Base-by-base conservation (phyloP, 768 basidiomycete genomes). In the Tricholoma furcatifolium region DNA sequence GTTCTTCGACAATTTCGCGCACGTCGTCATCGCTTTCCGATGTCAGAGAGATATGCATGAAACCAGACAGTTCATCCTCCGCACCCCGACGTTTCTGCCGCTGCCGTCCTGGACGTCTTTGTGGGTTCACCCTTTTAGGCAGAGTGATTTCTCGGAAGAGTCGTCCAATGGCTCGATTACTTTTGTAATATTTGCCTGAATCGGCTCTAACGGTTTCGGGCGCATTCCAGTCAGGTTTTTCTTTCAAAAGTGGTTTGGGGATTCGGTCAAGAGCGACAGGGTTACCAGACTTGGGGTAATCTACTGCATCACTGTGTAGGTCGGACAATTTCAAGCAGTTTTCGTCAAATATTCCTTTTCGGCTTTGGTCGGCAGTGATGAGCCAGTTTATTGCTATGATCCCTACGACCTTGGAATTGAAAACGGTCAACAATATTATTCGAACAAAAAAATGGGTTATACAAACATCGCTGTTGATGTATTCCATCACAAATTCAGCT, bases 401-500 rank as follows among this genome's bases (percentile, higher is more conserved):
- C 7, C 85, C 85, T 12, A 89, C 68, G 21, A 80, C 74, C 81
- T 82, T 52, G 47, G 47, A 23, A 46, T 4, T 34, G 15, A 36
- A 36, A 39, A 15, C 27, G 12, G 24, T 51, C 17, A 54, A 34
- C 27, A 38, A 44, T 21, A 53, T 30, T 45, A 11, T 43, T 20
- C 21, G 2, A n/a, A 38, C 35, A 21, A 10, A 35, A 47, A n/a
- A 38, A 38, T 45, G 34, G 24, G 31, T 24, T 43, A 43, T 18
- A 70, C 78, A 54, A 57, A 83, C 82, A 57, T 89, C 84, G 39
- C 77, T 83, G 60, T 72, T 80, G 52, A 88, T 84, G 54, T 82
- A 88, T 51, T 88, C 83, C 47, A 82, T 75, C 1, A 90, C 77
- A 60, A 88, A 90, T 44, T 87, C 79, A 0, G 81, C 83, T 9